Evolutionary conservation across 345 rosid genomes (phyloP), one percentile per base, ranked within the genome.

Genomic region (Aquilaria yunnanensis): DNA sequence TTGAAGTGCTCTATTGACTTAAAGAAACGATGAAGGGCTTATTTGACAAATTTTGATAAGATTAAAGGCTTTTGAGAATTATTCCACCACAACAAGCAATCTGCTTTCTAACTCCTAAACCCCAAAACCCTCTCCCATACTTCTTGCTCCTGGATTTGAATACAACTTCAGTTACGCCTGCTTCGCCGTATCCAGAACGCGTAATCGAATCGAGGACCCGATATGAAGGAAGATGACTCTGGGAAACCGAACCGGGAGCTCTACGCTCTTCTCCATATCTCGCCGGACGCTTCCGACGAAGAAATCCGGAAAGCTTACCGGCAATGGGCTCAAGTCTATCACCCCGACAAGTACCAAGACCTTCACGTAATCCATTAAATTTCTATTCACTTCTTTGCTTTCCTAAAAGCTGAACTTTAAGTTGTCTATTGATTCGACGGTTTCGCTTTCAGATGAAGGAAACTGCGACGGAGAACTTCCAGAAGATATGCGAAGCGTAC

Each of bases 241-340:
- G 87, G 80, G 12, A 78, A 84, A 7, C 93, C 81, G 1, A 78
- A 79, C 52, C 77, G 84, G 74, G 90, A 89, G 54, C 88, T 95
- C 31, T 95, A 95, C 74, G 98, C 96, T 1, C 79, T 87, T 14
- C 77, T 95, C 29, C 88, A 95, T 72, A 76, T 95, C 10, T 85
- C 99, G 2, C 99, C 99, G 31, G 94, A 84, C 2, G 96, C 99
- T 32, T 78, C 98, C 74, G 83, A 84, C 52, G 98, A 95, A 74
- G 98, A 95, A 77, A 89, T 95, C 75, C 74, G 84, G 34, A 84
- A 75, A 62, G 85, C 99, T 66, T 89, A 91, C 73, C 97, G 96
- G 23, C 96, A 89, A 57, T 91, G 89, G 93, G 99, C 99, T 48
- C 99, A 91, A 80, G 83, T 95, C 33, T 95, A 95, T 66, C 99